Base-by-base conservation (phyloP, 2,329 filamentous ascomycete genomes). In the Paraphoma chrysanthemicola region DNA sequence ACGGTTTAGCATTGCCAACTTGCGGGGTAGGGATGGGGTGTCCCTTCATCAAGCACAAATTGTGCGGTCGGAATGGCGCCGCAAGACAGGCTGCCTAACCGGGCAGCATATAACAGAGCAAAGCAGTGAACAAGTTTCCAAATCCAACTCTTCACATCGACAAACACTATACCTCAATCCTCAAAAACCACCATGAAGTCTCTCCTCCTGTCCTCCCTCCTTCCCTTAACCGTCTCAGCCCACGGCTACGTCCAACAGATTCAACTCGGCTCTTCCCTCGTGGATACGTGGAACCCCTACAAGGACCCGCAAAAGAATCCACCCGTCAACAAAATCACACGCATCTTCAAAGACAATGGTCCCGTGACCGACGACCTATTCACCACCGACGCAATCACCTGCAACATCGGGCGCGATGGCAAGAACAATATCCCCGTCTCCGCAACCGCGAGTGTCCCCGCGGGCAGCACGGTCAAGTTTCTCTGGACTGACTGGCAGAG, bases 251-350 rank as follows among this genome's bases (percentile, higher is more conserved):
- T 54, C 14, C 55, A 58, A 38, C 55, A 58, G 43, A 54, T 58
- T 31, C 16, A 18, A n/a, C 16, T 58, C 33, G 51, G 55, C 5
- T 14, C 16, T 38, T 42, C n/a, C 17, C 42, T 54, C 36, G 47
- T 58, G 28, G 55, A 58, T 23, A 48, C 55, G 5, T 54, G 51
- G 51, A 58, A 58, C 36, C 55, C 55, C n/a, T 58, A 58, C 51
- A 58, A 58, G 48, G 51, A 58, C 44, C 55, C 51, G 6, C 47
- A 54, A 31, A 58, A 58, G 44, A 57, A 48, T 3, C 55, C 51
- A 5, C 1, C 55, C 7, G 51, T 54, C 29, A 58, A 58, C 39
- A 54, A 51, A 36, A 54, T 57, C 12, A 54, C 55, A 3, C 18
- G 55, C 2, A 48, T 51, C 14, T 57, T 57, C 47, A 54, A 51